Percentiles rank a stretch among this genome's conserved stretches.
Conservation (phyloP, 148 eudicot genomes). For the Polygonum aviculare region DNA sequence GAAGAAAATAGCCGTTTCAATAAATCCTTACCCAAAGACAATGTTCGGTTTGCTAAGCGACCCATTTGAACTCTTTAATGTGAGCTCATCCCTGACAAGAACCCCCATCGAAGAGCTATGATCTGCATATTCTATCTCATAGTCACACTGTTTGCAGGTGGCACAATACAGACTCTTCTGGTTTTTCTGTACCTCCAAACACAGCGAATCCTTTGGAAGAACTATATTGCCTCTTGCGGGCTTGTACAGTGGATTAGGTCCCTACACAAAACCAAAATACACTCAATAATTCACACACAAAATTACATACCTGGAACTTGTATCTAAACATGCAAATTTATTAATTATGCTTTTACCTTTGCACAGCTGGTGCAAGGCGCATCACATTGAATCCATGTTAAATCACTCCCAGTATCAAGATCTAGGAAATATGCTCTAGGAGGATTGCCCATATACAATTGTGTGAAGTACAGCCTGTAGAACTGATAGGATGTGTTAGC, state of each 20-base stretch:
- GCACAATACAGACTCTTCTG: conserved; percentile 23
- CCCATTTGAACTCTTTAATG: conserved; percentile 31
- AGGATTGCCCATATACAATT: conserved; percentile 42
- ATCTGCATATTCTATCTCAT: conserved; percentile 65
- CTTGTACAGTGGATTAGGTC: conserved; percentile 55
- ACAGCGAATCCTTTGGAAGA: conserved; percentile 30
- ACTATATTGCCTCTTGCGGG: conserved; percentile 35
- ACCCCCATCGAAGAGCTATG: conserved; percentile 56
- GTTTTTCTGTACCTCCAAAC: conserved; percentile 38
- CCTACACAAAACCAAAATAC: conserved; percentile 27
- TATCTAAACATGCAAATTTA: not conserved
- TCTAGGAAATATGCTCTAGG: conserved; percentile 54
- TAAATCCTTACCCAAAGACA: conserved; percentile 35
- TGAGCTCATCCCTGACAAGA: conserved; percentile 50
- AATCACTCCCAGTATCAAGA: conserved; percentile 62
- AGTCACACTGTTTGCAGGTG: conserved; percentile 49
- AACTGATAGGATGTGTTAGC: conserved; percentile 1
- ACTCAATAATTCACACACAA: not conserved
- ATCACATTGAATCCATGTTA: conserved; percentile 70
- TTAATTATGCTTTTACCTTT: conserved; percentile 20
- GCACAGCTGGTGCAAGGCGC: conserved; percentile 65
- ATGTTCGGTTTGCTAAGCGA: conserved; percentile 28
- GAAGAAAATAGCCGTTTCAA: not conserved
- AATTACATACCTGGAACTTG: not conserved
- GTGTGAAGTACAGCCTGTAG: conserved; percentile 44